Evolutionary conservation across 345 rosid genomes (phyloP), one percentile per base, ranked within the genome.

Genomic region (Draba incana): DNA sequence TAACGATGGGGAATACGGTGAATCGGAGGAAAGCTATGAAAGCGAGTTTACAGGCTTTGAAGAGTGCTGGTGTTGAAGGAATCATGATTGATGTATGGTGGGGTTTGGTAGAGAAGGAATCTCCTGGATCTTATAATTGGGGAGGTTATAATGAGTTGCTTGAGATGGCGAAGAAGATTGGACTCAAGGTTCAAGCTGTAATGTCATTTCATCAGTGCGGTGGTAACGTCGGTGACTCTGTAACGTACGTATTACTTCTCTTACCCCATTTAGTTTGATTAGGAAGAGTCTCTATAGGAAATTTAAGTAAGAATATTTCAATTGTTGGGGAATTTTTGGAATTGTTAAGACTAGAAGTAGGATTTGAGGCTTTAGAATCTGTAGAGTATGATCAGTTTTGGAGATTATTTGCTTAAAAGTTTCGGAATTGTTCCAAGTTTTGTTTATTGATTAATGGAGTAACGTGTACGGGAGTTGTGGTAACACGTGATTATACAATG

Each of bases 121-220:
- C 82, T 39, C 90, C 97, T 0, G 97, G 97, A 20, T 60, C 63
- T 53, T 94, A 94, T 67, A 87, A 91, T 37, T 94, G 99, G 99
- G 99, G 99, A 16, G 99, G 99, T 13, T 94, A 91, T 47, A 54
- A 67, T 23, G 99, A 91, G 71, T 77, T 94, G n/a, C 65, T 94
- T 11, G 92, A 94, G 48, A 88, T 94, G 99, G 99, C 97, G 2
- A 84, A 82, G 74, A 83, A 84, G 64, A 81, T 85, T 12, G 99
- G 99, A 0, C 92, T 94, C 33, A 94, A 94, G 81, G 96, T 94
- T 41, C 99, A 94, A 78, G 91, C 99, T 1, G 99, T 94, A 28
- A 94, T 94, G 99, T 91, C 99, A 35, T 94, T 91, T 66, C 99
- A 94, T 78, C 99, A 86, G 84, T 94, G 99, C 41, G 99, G 99